Conservation (phyloP, 2,329 filamentous ascomycete species). For the Davidsoniella neocaledoniae region DNA sequence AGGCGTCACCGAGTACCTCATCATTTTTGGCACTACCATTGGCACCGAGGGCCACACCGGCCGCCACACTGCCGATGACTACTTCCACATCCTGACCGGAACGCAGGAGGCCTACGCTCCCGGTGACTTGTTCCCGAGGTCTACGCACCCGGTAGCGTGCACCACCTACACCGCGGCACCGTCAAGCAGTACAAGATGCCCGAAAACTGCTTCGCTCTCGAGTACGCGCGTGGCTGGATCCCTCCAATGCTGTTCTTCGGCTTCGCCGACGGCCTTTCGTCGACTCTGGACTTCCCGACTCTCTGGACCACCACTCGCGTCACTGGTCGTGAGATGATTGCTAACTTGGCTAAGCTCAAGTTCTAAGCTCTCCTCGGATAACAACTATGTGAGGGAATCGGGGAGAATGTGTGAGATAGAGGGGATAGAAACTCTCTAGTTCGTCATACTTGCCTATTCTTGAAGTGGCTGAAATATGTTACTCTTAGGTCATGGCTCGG, state of each 20-base stretch:
- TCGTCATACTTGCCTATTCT: too few relatives aligned
- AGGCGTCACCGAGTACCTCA: constrained; percentile 75
- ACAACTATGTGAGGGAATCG: too few relatives aligned
- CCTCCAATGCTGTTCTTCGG: constrained; percentile 86
- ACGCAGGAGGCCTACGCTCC: constrained; percentile 60
- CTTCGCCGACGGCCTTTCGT: constrained; percentile 63
- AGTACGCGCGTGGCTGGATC: constrained; percentile 80
- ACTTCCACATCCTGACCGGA: constrained; percentile 78
- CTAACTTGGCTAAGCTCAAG: constrained; percentile 55
- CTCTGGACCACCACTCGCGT: constrained; percentile 62
- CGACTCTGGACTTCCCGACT: constrained; percentile 72
- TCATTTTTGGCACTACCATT: constrained; percentile 69
- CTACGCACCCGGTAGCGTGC: constrained; percentile 51
- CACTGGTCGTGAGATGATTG: constrained; percentile 60
- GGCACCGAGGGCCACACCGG: constrained; percentile 81
- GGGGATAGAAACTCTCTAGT: too few relatives aligned
- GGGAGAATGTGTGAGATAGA: too few relatives aligned
- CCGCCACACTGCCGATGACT: constrained; percentile 83
- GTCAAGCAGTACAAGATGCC: constrained; percentile 78
- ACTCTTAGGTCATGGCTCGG: too few relatives aligned
- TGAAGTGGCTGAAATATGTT: too few relatives aligned
- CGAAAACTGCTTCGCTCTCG: constrained; percentile 59
- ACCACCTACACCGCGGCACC: constrained; percentile 53
- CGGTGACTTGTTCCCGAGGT: constrained; percentile 49
- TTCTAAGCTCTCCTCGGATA: constrained; percentile 28